Evolutionary conservation across 768 basidiomycete species (phyloP), one percentile per base, ranked within the genome.

Genomic region (Auricularia sp.): DNA sequence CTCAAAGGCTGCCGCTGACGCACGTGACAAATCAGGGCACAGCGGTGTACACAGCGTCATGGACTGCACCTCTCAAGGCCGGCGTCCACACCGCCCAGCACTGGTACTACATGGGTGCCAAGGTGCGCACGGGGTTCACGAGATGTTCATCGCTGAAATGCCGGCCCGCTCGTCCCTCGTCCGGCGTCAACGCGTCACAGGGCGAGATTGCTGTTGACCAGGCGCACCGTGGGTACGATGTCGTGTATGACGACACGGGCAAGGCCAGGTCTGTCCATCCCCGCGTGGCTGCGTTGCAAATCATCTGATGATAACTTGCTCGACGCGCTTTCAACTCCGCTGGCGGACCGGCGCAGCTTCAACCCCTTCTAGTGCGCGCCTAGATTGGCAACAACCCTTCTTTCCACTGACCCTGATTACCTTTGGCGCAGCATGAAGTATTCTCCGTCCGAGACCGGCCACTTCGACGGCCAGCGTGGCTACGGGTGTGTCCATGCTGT

Each of bases 101-200:
- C 71, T 95, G 91, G 90, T 93, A 95, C 75, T 95, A 94, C 76
- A 91, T 95, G 89, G 93, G 83, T 61, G 88, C 91, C 78, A 95
- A 91, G 81, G 91, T 86, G 62, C 7, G 74, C 64, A 21, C 23
- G 39, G 18, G 10, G 10, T 47, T 62, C 29, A 16, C 61, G 3
- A 16, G 29, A 39, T 62, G 68, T 61, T 21, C 51, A 10, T 11
- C 47, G 34, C 63, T 61, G 39, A 61, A 64, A 43, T 67, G 64
- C 54, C 56, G 69, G 44, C 62, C 60, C 10, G 36, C 43, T 16
- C 21, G 65, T 65, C 69, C 23, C 36, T 53, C 61, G 16, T n/a
- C 23, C 16, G 35, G 5, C 29, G 10, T 51, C 58, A 10, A 8
- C 11, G 39, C 23, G 14, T 23, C 68, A 21, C 73, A 93, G 91